Conservation (phyloP, 768 basidiomycete genomes). For the Termitomyces sp. region DNA sequence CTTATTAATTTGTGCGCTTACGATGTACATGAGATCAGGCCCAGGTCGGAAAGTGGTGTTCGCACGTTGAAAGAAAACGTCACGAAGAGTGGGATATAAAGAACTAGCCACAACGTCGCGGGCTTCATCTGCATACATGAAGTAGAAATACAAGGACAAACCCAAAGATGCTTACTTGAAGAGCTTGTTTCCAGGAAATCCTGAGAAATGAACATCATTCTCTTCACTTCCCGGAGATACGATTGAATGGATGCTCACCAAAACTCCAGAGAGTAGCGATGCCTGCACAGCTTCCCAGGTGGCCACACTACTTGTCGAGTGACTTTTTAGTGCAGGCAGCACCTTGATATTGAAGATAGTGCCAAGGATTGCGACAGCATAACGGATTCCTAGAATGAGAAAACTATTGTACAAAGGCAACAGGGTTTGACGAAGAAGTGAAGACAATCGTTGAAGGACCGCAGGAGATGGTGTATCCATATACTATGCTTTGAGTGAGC, state of each 20-base stretch:
- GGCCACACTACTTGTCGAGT: slow-evolving; percentile 13
- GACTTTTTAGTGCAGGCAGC: slow-evolving; percentile 18
- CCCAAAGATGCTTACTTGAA: slow-evolving; percentile 17
- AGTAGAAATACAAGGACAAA: slow-evolving; percentile 16
- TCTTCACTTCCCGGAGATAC: not conserved
- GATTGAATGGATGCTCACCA: slow-evolving; percentile 27
- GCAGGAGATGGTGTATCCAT: slow-evolving; percentile 32
- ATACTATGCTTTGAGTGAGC: slow-evolving; percentile 28
- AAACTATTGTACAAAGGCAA: slow-evolving; percentile 40
- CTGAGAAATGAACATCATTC: slow-evolving; percentile 12
- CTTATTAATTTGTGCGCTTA: slow-evolving; percentile 5
- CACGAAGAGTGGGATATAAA: slow-evolving; percentile 21
- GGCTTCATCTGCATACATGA: slow-evolving; percentile 32
- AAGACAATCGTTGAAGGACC: slow-evolving; percentile 33
- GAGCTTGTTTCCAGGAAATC: slow-evolving; percentile 29
- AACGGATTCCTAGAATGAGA: slow-evolving; percentile 34
- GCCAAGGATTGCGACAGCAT: slow-evolving; percentile 37
- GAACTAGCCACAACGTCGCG: slow-evolving; percentile 20
- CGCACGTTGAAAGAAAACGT: slow-evolving; percentile 14
- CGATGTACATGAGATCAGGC: slow-evolving; percentile 21
- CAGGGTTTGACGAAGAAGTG: slow-evolving; percentile 39
- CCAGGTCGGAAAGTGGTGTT: slow-evolving; percentile 3
- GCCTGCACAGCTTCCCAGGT: slow-evolving; percentile 45
- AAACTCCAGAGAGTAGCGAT: slow-evolving; percentile 49
- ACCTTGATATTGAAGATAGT: slow-evolving; percentile 37